Percentiles rank a stretch among this genome's conserved stretches.
Evolutionary conservation across 2,329 filamentous ascomycete species (phyloP).

Genomic region (Claviceps digitariae): DNA sequence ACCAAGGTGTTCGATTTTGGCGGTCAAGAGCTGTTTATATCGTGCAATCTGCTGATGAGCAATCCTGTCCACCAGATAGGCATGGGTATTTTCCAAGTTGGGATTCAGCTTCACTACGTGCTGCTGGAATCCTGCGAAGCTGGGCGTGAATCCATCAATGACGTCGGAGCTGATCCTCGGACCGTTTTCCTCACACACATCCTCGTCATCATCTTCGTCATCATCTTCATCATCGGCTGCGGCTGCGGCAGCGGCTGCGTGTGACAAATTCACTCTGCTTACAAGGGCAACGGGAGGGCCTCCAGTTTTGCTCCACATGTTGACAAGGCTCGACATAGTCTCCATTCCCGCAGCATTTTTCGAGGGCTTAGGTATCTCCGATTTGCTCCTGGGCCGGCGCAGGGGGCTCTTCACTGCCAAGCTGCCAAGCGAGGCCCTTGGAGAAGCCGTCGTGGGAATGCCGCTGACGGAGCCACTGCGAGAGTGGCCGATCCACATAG

Average conservation of each 20-base stretch:
- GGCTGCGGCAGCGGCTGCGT: constrained; percentile 1
- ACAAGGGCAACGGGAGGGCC: constrained; percentile 40
- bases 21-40: constrained; percentile 63
- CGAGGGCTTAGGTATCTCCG: constrained; percentile 31
- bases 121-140: constrained; percentile 59
- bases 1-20: constrained; percentile 56
- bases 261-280: constrained; percentile 17
- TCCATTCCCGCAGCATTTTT: constrained; percentile 14
- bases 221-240: background rate
- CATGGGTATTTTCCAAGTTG: constrained; percentile 39
- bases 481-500: constrained; percentile 42
- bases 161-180: constrained; percentile 49
- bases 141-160: constrained; percentile 57
- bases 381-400: constrained; percentile 43
- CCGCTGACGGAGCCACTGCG: constrained; percentile 48
- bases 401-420: constrained; percentile 35
- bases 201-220: constrained; percentile 35
- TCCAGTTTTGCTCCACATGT: constrained; percentile 38
- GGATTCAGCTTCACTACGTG: constrained; percentile 66
- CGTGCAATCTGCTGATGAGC: constrained; percentile 67
- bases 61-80: constrained; percentile 64
- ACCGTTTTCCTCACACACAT: constrained; percentile 41
- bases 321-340: constrained; percentile 31
- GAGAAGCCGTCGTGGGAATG: constrained; percentile 34
- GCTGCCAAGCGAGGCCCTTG: constrained; percentile 31